Base-by-base conservation (phyloP, 139 green algal genomes). In the Penium margaritaceum region DNA sequence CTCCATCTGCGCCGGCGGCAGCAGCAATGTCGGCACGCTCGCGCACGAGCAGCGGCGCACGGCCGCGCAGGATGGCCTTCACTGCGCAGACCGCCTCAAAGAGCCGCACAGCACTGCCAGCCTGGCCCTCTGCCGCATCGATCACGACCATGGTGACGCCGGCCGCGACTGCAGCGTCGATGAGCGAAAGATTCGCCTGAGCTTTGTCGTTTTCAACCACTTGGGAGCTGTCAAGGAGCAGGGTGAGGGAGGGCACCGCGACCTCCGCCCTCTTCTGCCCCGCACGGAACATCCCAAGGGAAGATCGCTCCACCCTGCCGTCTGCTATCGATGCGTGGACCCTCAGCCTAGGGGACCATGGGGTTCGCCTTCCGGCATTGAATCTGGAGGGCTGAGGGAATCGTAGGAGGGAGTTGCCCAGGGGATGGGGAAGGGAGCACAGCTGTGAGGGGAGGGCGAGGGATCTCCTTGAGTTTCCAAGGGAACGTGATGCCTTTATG, bases 21-120 rank as follows among this genome's bases (percentile, higher is more conserved):
- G 85, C 81, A 0, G 88, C 93, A 58, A 97, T 91, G 77, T 97
- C 92, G 5, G 86, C 87, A 19, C 91, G 75, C 63, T 97, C 90
- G 27, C 84, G 63, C 21, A 97, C 72, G 24, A 97, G 81, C 57
- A 97, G 80, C 9, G 83, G 55, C 5, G 88, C 89, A 0, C 91
- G 75, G 1, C 89, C 88, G 5, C 91, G 80, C 57, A 97, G 43
- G 39, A 86, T 4, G 30, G 86, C 87, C 61, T 88, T 87, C 0
- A 96, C 60, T 0, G 71, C 63, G 9, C 87, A 63, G 0, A 89
- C 89, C 6, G 92, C 89, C 24, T 93, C 83, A 53, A 95, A 97
- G 44, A 97, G 81, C 24, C 78, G 69, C 0, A 74, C 82, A 15
- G 70, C 75, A 27, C 70, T 67, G 15, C 72, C 60, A 64, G 32